Percentiles rank a stretch among this genome's conserved stretches.
phyloP scores from a whole-genome alignment of 352 stramenopile species.

The Globisporangium sylvaticum region DNA sequence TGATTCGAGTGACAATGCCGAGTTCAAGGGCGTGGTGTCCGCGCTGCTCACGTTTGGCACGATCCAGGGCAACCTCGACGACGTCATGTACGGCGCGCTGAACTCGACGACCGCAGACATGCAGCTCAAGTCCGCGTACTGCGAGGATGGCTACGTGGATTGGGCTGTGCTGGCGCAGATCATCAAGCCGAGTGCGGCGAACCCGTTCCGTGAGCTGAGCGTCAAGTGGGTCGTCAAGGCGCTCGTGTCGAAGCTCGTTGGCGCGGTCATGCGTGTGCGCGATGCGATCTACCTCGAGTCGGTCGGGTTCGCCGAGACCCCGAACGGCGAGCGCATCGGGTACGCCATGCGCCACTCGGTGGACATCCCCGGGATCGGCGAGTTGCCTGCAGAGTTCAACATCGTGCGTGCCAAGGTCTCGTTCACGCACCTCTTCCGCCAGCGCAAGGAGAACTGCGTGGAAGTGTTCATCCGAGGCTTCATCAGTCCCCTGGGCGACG shows the following conservation, averaged over 20 bases:
- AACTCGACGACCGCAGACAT: slow-evolving; percentile 44
- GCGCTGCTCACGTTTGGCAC: slow-evolving; percentile 26
- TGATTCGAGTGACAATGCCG: neutral
- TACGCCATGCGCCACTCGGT: slow-evolving; percentile 57
- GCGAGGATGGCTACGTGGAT: slow-evolving; percentile 46
- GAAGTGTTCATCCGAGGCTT: slow-evolving; percentile 38
- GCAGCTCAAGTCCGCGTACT: slow-evolving; percentile 51
- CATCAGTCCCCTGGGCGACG: slow-evolving; percentile 26
- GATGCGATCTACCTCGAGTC: slow-evolving; percentile 59
- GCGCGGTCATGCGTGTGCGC: slow-evolving; percentile 34
- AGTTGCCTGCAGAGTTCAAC: slow-evolving; percentile 28
- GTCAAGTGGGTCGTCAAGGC: slow-evolving; percentile 58
- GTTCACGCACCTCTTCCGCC: slow-evolving; percentile 41
- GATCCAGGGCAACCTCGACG: slow-evolving; percentile 37
- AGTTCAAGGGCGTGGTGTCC: neutral
- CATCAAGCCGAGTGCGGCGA: slow-evolving; percentile 23
- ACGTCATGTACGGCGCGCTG: slow-evolving; percentile 59
- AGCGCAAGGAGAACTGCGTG: slow-evolving; percentile 26
- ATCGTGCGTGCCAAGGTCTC: slow-evolving; percentile 42
- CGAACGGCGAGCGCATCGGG: slow-evolving; percentile 40
- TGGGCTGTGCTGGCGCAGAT: slow-evolving; percentile 39
- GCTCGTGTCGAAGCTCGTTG: slow-evolving; percentile 18
- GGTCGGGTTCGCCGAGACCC: slow-evolving; percentile 36
- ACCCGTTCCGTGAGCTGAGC: slow-evolving; percentile 48
- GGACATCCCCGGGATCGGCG: slow-evolving; percentile 28